Conservation (phyloP, 148 eudicot species). For the Chenopodium formosanum region DNA sequence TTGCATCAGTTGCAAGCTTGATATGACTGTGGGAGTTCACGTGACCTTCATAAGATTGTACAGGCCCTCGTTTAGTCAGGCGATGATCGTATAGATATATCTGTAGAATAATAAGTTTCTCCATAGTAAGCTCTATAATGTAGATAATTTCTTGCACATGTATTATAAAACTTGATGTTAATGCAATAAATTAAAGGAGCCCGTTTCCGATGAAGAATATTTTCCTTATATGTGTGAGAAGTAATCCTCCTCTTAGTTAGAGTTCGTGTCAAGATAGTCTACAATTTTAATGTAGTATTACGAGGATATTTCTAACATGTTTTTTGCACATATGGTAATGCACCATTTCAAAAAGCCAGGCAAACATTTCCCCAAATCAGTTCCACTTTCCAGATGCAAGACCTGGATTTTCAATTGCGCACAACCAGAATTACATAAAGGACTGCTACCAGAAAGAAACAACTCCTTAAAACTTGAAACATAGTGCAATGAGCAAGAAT, state of each 20-base stretch:
- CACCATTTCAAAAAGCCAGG: background rate
- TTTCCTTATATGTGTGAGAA: background rate
- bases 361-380: background rate
- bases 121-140: background rate
- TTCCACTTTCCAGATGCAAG: background rate
- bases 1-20: constrained; percentile 70
- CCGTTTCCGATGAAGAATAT: background rate
- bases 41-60: constrained; percentile 78
- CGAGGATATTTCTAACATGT: background rate
- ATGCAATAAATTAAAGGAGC: background rate
- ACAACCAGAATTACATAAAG: background rate
- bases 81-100: constrained; percentile 89
- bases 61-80: constrained; percentile 62
- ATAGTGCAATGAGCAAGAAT: background rate
- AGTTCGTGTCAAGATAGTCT: no score
- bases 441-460: background rate
- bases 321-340: background rate
- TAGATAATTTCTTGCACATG: background rate
- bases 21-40: constrained; percentile 76
- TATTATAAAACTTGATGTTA: background rate
- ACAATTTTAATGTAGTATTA: background rate
- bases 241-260: background rate
- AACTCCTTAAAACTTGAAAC: background rate
- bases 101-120: constrained; percentile 37
- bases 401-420: background rate